A percentile compares a stretch with the other conserved stretches of the same genome.
These are phyloP conservation scores for Penicillium fuscoglaucum DNA, from an alignment of 2,329 filamentous ascomycete species.

Conservation along the genomic window DNA sequence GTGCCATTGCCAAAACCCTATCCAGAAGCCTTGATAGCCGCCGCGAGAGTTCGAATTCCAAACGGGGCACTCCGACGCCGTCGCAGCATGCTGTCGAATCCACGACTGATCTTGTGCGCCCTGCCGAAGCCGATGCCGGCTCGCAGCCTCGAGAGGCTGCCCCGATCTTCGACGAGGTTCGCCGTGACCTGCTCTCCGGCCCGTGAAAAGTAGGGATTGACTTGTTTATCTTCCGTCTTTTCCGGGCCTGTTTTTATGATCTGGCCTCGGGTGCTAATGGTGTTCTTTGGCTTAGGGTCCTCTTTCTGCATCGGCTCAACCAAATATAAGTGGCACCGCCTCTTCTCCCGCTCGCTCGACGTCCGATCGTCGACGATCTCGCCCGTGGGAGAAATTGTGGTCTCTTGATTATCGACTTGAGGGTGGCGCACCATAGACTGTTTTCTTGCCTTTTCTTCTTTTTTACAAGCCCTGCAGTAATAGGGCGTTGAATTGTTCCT, in stretches of 20 bases:
- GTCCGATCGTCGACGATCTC: constrained; percentile 27
- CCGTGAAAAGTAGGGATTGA: constrained; percentile 38
- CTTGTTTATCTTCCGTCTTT: constrained; percentile 18
- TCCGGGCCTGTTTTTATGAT: constrained; percentile 19
- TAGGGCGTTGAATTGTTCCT: not conserved
- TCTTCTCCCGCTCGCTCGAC: constrained; percentile 31
- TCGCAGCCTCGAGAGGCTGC: constrained; percentile 41
- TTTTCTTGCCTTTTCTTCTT: not conserved
- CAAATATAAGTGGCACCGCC: constrained; percentile 7
- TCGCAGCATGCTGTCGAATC: constrained; percentile 37
- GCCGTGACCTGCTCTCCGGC: constrained; percentile 48
- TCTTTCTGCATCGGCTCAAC: constrained; percentile 3
- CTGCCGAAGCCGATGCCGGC: constrained; percentile 38
- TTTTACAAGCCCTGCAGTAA: not conserved
- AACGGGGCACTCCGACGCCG: constrained; percentile 58
- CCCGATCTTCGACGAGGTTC: constrained; percentile 50
- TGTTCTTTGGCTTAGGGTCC: not conserved
- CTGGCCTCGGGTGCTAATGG: constrained; percentile 1
- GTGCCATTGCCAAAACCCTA: constrained; percentile 72
- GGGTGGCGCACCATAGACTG: constrained; percentile 22
- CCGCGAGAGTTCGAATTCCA: constrained; percentile 82
- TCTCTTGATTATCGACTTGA: constrained; percentile 46
- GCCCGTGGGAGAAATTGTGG: constrained; percentile 47
- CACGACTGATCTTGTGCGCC: constrained; percentile 37
- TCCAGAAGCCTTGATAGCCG: constrained; percentile 89